Percentiles rank a stretch among this genome's conserved stretches.
Conservation (phyloP, 345 rosid genomes). For the Rhodamnia rubescens region DNA sequence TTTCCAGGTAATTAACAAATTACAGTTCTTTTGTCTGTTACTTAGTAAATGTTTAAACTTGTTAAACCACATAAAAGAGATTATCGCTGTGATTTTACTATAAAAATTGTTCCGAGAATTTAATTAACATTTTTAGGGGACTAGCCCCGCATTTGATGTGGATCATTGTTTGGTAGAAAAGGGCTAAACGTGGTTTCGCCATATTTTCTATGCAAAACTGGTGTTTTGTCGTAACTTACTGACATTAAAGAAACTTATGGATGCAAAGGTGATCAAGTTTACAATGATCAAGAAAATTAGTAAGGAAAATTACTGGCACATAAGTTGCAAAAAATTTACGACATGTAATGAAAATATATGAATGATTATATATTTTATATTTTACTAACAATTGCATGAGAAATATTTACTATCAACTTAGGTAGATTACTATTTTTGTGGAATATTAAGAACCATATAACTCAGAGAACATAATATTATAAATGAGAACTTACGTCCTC, state of each 20-base stretch:
- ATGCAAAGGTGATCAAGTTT: background rate
- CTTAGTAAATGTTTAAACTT: background rate
- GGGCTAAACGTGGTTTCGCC: background rate
- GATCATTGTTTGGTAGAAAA: background rate
- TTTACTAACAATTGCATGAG: background rate
- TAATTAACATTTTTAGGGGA: background rate
- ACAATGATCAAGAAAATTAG: background rate
- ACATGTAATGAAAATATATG: background rate
- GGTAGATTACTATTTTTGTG: background rate
- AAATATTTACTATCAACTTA: background rate
- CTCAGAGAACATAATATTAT: background rate
- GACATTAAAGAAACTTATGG: background rate
- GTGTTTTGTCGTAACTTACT: background rate
- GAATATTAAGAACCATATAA: background rate
- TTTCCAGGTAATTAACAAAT: background rate
- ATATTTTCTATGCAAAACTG: background rate
- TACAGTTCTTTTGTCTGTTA: background rate
- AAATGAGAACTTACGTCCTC: background rate
- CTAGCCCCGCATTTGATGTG: background rate
- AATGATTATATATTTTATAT: background rate
- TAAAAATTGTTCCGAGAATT: background rate
- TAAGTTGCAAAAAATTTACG: background rate
- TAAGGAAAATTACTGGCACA: background rate
- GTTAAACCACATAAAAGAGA: background rate
- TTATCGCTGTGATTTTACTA: background rate